A percentile compares a stretch with the other conserved stretches of the same genome.
phyloP scores from a whole-genome alignment of 495 filamentous ascomycete genomes.

The Thermothielavioides terrestris region DNA sequence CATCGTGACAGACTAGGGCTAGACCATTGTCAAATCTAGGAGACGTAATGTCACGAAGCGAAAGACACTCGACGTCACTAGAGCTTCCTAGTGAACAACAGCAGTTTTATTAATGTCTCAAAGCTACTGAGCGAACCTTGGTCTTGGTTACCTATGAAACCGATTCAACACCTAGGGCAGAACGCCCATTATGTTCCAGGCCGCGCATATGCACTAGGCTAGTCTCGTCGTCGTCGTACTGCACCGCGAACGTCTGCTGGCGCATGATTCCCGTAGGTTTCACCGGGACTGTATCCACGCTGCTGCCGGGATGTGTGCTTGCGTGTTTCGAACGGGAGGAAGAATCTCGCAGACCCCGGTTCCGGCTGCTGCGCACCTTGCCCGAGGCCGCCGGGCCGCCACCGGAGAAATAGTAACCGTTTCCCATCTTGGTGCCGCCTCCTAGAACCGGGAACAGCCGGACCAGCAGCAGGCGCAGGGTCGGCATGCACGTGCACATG shows the following conservation, averaged over 20 bases:
- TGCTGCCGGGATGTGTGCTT: neutral
- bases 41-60: too few species aligned
- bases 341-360: neutral
- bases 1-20: too few species aligned
- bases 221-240: conserved; percentile 8
- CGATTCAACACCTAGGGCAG: too few species aligned
- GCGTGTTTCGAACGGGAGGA: neutral
- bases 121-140: too few species aligned
- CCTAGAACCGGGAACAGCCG: conserved; percentile 15
- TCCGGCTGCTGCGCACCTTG: neutral
- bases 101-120: too few species aligned
- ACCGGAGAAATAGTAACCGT: neutral
- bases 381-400: neutral
- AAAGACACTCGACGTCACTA: too few species aligned
- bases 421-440: neutral
- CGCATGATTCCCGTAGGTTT: neutral
- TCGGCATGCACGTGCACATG: conserved; percentile 25
- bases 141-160: too few species aligned
- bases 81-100: too few species aligned
- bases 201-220: conserved; percentile 2
- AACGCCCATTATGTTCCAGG: neutral
- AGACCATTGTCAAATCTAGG: too few species aligned
- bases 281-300: neutral
- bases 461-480: conserved; percentile 17
- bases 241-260: conserved; percentile 3